Base-by-base conservation (phyloP, 2,329 filamentous ascomycete genomes). In the Tolypocladium ophioglossoides region DNA sequence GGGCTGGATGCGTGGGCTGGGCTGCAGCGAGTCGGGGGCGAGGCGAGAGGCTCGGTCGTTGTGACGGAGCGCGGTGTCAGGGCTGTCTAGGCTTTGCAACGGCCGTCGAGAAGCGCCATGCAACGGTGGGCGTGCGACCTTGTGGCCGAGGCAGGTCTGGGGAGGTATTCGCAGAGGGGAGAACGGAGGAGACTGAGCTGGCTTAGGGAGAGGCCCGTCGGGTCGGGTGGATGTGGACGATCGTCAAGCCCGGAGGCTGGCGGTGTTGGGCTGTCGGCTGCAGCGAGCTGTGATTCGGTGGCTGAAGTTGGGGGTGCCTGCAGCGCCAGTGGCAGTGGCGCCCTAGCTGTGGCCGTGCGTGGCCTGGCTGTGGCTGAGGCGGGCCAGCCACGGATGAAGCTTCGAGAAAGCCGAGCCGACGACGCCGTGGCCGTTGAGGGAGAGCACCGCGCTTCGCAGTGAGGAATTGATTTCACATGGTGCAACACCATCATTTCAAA, bases 231-330 rank as follows among this genome's bases (percentile, higher is more conserved):
- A 48, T 32, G 44, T 11, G 44, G 27, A 48, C 27, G 44, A 48
- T 48, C 44, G 44, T 48, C 44, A 24, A 18, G 20, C 6, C 18
- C 20, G 44, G 27, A 44, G 27, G 44, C 27, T 48, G 44, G 44
- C 34, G 44, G 44, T 47, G 34, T 40, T 40, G 38, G 34, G 44
- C 44, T 4, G 44, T 47, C 16, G 24, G 16, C 44, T 32, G 24
- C 16, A 10, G 46, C 22, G 53, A 55, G 51, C 54, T 55, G 46
- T 56, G 53, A 55, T 56, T 56, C 55, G 55, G 53, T 56, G 53
- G 53, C 50, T 53, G 55, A 53, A 48, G 35, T n/a, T 18, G 50
- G 47, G 49, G 38, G 32, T 39, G 39, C 34, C 32, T 48, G 52
- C 48, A 46, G 47, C 20, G 49, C 24, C 10, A 35, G 9, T 27